These are phyloP conservation scores for Saccharum officinarum DNA, from an alignment of 176 grass and related monocot species.

Conservation along the genomic window DNA sequence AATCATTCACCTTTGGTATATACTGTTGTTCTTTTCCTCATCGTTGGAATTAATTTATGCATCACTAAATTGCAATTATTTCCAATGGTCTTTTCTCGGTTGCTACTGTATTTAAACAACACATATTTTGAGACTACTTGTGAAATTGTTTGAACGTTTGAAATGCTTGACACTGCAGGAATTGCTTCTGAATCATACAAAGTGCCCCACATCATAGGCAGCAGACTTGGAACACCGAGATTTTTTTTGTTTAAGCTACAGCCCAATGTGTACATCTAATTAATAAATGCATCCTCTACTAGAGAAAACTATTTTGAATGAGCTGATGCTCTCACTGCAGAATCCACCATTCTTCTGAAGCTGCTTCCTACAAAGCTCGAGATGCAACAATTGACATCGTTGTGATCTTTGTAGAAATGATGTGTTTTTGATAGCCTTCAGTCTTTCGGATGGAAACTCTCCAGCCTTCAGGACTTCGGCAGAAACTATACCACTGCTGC, in stretches of 20 bases:
- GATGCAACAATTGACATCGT: slow-evolving; percentile 39
- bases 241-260: background rate
- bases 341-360: slow-evolving; percentile 35
- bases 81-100: background rate
- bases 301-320: slow-evolving; percentile 51
- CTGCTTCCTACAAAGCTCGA: slow-evolving; percentile 50
- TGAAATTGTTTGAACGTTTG: background rate
- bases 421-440: background rate
- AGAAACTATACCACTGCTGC: slow-evolving; percentile 13
- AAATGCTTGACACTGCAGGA: slow-evolving; percentile 1
- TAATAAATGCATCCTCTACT: slow-evolving; percentile 32
- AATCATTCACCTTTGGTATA: too few species aligned
- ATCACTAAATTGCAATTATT: too few species aligned
- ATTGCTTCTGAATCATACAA: slow-evolving; percentile 33
- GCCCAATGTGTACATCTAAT: slow-evolving; percentile 8
- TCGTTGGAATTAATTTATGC: too few species aligned
- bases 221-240: slow-evolving; percentile 1
- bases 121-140: background rate
- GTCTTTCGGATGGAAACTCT: slow-evolving; percentile 4
- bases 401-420: slow-evolving; percentile 10
- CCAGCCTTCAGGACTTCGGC: background rate
- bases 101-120: background rate
- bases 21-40: too few species aligned
- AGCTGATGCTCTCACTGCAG: slow-evolving; percentile 35
- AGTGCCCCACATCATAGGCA: slow-evolving; percentile 23